These are phyloP conservation scores for Comarum palustre DNA, from an alignment of 306 rosid genomes.

Conservation along the genomic window DNA sequence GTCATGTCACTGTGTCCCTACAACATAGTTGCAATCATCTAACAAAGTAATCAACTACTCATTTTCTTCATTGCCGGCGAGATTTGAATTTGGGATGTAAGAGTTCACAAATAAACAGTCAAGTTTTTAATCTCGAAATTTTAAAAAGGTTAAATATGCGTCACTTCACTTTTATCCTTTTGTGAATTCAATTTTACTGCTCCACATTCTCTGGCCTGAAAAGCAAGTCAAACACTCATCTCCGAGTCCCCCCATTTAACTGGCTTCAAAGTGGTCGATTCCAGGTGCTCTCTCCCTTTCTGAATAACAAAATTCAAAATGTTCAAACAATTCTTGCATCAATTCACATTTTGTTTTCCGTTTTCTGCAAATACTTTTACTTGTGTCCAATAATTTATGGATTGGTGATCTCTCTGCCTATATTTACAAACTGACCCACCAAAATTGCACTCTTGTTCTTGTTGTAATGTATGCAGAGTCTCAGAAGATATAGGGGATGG, in stretches of 20 bases:
- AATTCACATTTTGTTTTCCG: not conserved
- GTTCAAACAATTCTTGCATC: not conserved
- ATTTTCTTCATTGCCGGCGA: too few species aligned
- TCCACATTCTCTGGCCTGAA: not conserved
- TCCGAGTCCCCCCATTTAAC: too few species aligned
- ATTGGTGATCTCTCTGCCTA: not conserved
- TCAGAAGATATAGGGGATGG: conserved; percentile 42
- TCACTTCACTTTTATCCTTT: too few species aligned
- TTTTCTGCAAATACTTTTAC: not conserved
- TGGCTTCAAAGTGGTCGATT: not conserved
- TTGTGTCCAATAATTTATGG: not conserved
- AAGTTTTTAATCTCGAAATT: too few species aligned
- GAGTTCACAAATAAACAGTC: too few species aligned
- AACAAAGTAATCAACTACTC: too few species aligned
- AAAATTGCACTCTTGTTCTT: not conserved
- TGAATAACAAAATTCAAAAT: too few species aligned
- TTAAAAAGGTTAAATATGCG: not conserved
- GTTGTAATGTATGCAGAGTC: not conserved
- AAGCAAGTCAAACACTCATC: too few species aligned
- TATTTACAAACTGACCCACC: not conserved
- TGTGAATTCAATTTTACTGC: too few species aligned
- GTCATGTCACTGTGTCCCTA: too few species aligned
- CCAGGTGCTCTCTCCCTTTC: not conserved
- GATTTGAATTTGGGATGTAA: too few species aligned
- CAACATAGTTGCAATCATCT: too few species aligned